Evolutionary conservation across 495 filamentous ascomycete genomes (phyloP).

Genomic region (Penicillium herquei): DNA sequence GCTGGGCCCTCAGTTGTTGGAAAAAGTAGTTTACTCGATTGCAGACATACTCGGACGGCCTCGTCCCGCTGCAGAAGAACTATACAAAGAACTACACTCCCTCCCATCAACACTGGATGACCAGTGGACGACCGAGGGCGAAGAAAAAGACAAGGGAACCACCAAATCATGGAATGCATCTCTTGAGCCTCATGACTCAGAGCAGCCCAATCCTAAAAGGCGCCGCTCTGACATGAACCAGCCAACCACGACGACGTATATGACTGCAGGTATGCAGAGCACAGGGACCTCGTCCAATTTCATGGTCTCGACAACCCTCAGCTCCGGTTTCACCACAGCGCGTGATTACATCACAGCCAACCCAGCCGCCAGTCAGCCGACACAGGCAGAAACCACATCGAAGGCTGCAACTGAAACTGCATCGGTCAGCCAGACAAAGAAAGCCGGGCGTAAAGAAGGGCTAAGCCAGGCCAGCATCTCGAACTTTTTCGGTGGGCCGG

Average conservation of each 20-base stretch:
- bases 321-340: conserved; percentile 41
- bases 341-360: conserved; percentile 39
- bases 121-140: conserved; percentile 60
- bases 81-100: conserved; percentile 45
- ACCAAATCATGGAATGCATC: conserved; percentile 34
- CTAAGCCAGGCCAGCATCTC: conserved; percentile 41
- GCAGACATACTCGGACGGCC: conserved; percentile 61
- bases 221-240: conserved; percentile 32
- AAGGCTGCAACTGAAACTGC: conserved; percentile 6
- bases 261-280: conserved; percentile 24
- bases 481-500: conserved; percentile 35
- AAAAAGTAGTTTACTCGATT: conserved; percentile 55
- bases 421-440: conserved; percentile 15
- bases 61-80: conserved; percentile 47
- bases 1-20: conserved; percentile 57
- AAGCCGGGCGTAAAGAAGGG: conserved; percentile 22
- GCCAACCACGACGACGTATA: conserved; percentile 20
- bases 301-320: conserved; percentile 36
- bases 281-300: conserved; percentile 32
- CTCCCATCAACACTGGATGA: conserved; percentile 58
- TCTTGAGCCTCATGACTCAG: conserved; percentile 13
- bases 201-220: conserved; percentile 33
- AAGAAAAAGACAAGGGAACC: conserved; percentile 40
- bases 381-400: conserved; percentile 1
- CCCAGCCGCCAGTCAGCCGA: conserved; percentile 14